Conservation (phyloP, 1,284 basidiomycete species). For the Puccinia hordei region DNA sequence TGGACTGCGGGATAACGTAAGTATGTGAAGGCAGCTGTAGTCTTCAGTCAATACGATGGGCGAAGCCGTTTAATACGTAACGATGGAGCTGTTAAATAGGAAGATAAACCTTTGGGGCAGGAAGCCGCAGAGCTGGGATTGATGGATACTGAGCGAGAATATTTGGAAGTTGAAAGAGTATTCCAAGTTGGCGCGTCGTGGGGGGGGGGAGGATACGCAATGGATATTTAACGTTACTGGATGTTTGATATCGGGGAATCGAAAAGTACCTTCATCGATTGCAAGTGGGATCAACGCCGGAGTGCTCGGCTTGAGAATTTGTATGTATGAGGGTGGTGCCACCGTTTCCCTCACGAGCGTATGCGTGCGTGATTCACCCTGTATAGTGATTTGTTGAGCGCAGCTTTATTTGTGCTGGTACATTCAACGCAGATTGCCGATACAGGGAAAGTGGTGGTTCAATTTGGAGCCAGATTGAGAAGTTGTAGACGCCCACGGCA, state of each 20-base stretch:
- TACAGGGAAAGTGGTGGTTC: too few relatives aligned
- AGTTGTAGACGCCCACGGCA: too few relatives aligned
- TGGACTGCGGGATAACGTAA: too few relatives aligned
- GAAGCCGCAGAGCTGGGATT: neutral
- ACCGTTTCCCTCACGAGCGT: neutral
- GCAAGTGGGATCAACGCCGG: neutral
- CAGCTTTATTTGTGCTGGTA: too few relatives aligned
- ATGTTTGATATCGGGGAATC: conserved; percentile 1
- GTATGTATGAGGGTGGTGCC: neutral
- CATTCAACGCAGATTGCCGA: too few relatives aligned
- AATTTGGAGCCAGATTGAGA: too few relatives aligned
- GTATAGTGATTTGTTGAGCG: too few relatives aligned
- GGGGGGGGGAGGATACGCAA: neutral
- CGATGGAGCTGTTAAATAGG: neutral
- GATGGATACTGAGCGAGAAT: neutral
- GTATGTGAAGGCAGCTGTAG: neutral
- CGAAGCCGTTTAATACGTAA: neutral
- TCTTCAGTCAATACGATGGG: neutral
- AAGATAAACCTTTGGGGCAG: neutral
- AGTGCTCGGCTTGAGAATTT: neutral
- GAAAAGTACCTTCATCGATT: neutral
- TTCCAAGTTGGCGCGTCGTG: conserved; percentile 1
- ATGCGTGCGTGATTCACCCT: too few relatives aligned
- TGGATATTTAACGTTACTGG: too few relatives aligned
- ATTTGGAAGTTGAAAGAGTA: conserved; percentile 6